Conservation (phyloP, 2,329 filamentous ascomycete genomes). For the Seiridium cupressi region DNA sequence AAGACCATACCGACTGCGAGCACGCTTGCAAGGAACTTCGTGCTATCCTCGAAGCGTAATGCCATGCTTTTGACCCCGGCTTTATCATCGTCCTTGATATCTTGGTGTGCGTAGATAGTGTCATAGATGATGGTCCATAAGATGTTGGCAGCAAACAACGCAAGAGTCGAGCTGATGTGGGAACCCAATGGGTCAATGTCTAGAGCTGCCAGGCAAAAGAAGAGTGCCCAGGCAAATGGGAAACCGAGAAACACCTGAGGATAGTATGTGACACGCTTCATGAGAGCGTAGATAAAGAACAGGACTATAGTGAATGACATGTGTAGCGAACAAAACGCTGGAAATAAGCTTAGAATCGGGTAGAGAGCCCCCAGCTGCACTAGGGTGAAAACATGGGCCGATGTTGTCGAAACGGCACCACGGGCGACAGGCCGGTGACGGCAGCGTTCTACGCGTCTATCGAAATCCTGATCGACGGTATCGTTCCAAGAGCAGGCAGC, state of each 20-base stretch:
- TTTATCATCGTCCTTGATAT: conserved; percentile 46
- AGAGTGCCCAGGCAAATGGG: conserved; percentile 27
- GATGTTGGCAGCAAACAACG: neutral
- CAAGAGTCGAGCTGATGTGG: conserved; percentile 24
- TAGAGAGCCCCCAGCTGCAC: conserved; percentile 16
- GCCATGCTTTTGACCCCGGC: conserved; percentile 51
- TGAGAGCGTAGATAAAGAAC: conserved; percentile 30
- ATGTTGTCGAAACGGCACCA: conserved; percentile 25
- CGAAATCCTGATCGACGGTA: conserved; percentile 30
- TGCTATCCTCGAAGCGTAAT: conserved; percentile 26
- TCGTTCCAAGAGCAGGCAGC: conserved; percentile 28
- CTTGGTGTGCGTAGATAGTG: conserved; percentile 36
- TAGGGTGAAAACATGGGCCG: conserved; percentile 28
- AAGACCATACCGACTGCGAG: conserved; percentile 6
- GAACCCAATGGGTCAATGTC: conserved; percentile 17
- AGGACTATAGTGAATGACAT: conserved; percentile 23
- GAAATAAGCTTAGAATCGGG: conserved; percentile 45
- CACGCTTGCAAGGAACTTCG: neutral
- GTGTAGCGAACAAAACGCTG: conserved; percentile 18
- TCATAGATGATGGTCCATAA: conserved; percentile 8
- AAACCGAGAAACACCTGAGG: conserved; percentile 33
- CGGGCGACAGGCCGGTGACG: conserved; percentile 31
- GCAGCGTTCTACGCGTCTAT: conserved; percentile 27
- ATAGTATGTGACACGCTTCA: conserved; percentile 32
- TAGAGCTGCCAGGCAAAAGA: conserved; percentile 28